Conservation (phyloP, 1,284 basidiomycete genomes). For the Austroboletus niveus region DNA sequence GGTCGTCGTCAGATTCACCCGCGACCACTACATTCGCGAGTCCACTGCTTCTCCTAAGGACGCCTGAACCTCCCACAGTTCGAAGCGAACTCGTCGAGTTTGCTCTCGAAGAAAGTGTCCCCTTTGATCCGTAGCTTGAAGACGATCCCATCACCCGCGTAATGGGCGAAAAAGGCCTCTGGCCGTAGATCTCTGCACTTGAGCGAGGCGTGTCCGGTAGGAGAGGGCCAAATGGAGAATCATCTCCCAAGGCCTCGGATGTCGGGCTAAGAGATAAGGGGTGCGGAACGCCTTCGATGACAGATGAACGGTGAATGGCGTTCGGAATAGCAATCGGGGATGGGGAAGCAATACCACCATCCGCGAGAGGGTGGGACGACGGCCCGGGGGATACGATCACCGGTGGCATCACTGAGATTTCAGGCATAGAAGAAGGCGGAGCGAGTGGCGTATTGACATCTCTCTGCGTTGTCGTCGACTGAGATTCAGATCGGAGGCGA, state of each 20-base stretch:
- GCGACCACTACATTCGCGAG: constrained; percentile 20
- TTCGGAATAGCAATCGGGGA: constrained; percentile 13
- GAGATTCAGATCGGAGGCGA: constrained; percentile 20
- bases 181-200: constrained; percentile 29
- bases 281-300: not conserved
- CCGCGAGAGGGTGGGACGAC: not conserved
- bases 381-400: not conserved
- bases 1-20: not conserved
- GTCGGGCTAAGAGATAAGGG: constrained; percentile 22
- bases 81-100: constrained; percentile 17
- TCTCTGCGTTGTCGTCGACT: constrained; percentile 18
- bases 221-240: constrained; percentile 32
- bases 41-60: constrained; percentile 16
- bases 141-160: constrained; percentile 21
- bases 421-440: too few relatives aligned
- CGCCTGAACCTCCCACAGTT: constrained; percentile 11
- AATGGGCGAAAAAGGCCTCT: constrained; percentile 29
- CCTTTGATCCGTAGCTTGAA: constrained; percentile 4
- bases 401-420: too few relatives aligned
- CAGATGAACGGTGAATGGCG: not conserved
- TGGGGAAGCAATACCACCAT: constrained; percentile 1
- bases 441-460: not conserved
- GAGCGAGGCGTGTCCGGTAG: constrained; percentile 31
- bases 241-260: constrained; percentile 18
- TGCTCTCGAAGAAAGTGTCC: constrained; percentile 8